Percentiles rank a stretch among this genome's conserved stretches.
Evolutionary conservation across 768 basidiomycete genomes (phyloP).

Genomic region (Phanerochaete carnosa): DNA sequence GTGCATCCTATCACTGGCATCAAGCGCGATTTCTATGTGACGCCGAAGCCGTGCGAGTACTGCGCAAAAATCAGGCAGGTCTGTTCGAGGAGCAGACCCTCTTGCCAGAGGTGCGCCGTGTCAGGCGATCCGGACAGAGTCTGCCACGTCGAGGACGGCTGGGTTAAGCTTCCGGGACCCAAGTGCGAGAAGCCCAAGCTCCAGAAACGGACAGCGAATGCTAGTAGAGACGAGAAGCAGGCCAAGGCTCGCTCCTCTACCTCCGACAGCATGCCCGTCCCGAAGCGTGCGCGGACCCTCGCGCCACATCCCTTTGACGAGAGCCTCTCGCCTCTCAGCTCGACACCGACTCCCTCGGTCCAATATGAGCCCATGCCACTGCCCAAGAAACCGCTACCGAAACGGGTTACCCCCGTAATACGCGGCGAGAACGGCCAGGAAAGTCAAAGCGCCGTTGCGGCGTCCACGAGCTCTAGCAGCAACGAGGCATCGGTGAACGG

Average conservation of each 20-base stretch:
- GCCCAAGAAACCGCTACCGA: slow-evolving; percentile 2
- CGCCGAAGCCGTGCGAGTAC: slow-evolving; percentile 11
- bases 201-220: not conserved
- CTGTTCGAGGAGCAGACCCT: slow-evolving; percentile 11
- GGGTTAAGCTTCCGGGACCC: slow-evolving; percentile 5
- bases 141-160: slow-evolving; percentile 7
- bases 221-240: not conserved
- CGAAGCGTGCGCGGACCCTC: slow-evolving; percentile 1
- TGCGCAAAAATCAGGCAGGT: slow-evolving; percentile 10
- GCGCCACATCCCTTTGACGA: not conserved
- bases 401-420: not conserved
- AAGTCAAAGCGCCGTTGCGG: not conserved
- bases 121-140: slow-evolving; percentile 5
- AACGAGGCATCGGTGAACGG: not conserved
- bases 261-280: not conserved
- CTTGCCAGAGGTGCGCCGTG: slow-evolving; percentile 2
- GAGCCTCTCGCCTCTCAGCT: not conserved
- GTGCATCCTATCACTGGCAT: slow-evolving; percentile 8
- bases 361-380: not conserved
- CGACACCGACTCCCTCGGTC: not conserved
- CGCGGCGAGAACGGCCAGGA: not conserved
- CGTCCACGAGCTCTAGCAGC: not conserved
- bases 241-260: not conserved
- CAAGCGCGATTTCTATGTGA: slow-evolving; percentile 7
- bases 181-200: slow-evolving; percentile 12